These are phyloP conservation scores for Salix purpurea DNA, from an alignment of 345 rosid genomes.

Conservation along the genomic window DNA sequence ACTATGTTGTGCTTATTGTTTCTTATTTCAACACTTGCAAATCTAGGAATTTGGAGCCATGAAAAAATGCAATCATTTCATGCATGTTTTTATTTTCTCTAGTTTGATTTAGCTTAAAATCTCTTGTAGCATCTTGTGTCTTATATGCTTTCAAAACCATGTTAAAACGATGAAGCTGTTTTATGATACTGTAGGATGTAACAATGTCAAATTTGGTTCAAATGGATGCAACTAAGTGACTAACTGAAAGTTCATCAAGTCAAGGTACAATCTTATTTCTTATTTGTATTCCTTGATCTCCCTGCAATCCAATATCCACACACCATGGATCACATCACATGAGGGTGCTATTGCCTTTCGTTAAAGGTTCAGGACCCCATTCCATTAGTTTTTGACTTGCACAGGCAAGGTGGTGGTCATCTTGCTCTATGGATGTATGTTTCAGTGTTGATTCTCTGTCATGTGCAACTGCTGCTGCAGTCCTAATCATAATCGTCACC, in stretches of 20 bases:
- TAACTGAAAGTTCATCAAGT: not conserved
- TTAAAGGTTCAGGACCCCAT: not conserved
- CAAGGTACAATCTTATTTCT: not conserved
- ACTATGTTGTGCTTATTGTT: not conserved
- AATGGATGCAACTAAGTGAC: not conserved
- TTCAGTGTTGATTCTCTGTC: not conserved
- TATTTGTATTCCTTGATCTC: not conserved
- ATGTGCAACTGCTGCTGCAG: no score
- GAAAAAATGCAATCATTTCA: no score
- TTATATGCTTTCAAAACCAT: not conserved
- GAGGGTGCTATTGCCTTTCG: conserved; percentile 3
- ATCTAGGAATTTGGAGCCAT: no score
- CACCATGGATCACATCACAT: not conserved
- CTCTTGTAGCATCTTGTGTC: not conserved
- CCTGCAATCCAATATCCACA: not conserved
- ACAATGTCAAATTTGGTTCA: not conserved
- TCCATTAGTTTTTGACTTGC: conserved; percentile 5
- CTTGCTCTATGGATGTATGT: not conserved
- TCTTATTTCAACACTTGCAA: not conserved
- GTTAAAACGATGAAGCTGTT: not conserved
- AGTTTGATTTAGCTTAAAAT: not conserved
- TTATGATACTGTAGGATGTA: not conserved
- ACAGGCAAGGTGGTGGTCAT: not conserved
- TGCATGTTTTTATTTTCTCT: no score
- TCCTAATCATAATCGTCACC: no score